Conservation (phyloP, 2,329 filamentous ascomycete genomes). For the Tolypocladium inflatum region DNA sequence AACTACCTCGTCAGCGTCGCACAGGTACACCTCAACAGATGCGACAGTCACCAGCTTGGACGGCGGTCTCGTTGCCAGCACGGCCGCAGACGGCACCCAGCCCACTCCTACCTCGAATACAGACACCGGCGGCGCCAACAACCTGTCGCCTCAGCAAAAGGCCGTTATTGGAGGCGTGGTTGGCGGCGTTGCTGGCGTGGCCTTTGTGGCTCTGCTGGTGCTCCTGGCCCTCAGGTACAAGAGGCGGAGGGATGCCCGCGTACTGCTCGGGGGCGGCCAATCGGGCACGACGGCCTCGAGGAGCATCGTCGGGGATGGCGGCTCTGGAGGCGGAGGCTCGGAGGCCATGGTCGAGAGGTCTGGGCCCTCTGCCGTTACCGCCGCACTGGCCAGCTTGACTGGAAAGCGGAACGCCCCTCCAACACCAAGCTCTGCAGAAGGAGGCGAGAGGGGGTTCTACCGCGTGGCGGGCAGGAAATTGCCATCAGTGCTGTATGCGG, state of each 20-base stretch:
- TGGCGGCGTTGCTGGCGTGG: constrained; percentile 48
- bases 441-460: constrained; percentile 50
- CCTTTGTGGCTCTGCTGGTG: constrained; percentile 44
- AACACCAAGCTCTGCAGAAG: constrained; percentile 18
- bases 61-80: neutral
- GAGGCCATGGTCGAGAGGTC: constrained; percentile 38
- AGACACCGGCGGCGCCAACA: constrained; percentile 10
- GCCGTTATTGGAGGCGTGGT: constrained; percentile 46
- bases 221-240: constrained; percentile 46
- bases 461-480: constrained; percentile 57
- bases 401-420: constrained; percentile 25
- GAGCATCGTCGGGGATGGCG: constrained; percentile 4
- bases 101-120: constrained; percentile 11
- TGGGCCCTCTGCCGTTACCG: constrained; percentile 29
- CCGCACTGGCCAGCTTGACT: constrained; percentile 36
- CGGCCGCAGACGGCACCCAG: neutral
- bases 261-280: constrained; percentile 32
- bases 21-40: neutral
- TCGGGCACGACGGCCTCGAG: constrained; percentile 12
- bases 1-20: neutral
- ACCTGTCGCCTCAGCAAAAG: constrained; percentile 22
- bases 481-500: constrained; percentile 50
- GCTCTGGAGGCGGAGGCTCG: constrained; percentile 6
- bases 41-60: neutral
- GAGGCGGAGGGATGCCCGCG: constrained; percentile 35